A percentile compares a stretch with the other conserved stretches of the same genome.
Evolutionary conservation across 192 early-diverging fungal genomes (phyloP).

Genomic region (Coemansia sp.): DNA sequence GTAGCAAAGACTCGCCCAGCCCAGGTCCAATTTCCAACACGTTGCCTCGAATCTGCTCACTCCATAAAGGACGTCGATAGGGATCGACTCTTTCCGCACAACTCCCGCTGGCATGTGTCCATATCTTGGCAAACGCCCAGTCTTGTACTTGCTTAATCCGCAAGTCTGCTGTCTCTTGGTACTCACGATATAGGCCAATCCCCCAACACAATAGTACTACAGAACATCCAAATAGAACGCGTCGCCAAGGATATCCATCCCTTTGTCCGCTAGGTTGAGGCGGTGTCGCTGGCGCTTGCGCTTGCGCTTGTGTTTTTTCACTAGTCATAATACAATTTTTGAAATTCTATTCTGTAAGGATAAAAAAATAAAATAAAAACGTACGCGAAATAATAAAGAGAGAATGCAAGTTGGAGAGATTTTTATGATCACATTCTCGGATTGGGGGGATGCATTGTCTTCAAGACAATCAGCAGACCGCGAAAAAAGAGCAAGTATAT

Average conservation of each 20-base stretch:
- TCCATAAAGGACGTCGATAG: constrained; percentile 26
- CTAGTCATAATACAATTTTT: background rate
- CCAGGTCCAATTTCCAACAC: constrained; percentile 45
- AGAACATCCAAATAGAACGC: constrained; percentile 18
- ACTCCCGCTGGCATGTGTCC: constrained; percentile 19
- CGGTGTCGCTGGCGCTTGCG: background rate
- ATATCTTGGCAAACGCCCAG: constrained; percentile 37
- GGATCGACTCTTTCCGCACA: constrained; percentile 17
- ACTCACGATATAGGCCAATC: constrained; percentile 29
- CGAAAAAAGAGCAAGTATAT: too few species aligned
- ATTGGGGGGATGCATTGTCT: too few species aligned
- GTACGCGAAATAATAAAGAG: too few species aligned
- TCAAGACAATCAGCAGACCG: too few species aligned
- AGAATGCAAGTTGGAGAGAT: too few species aligned
- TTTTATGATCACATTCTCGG: too few species aligned
- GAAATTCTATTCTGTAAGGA: background rate
- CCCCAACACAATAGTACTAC: constrained; percentile 27
- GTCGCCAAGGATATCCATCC: constrained; percentile 37
- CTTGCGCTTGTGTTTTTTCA: background rate
- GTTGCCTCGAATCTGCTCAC: constrained; percentile 23
- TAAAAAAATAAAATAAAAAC: too few species aligned
- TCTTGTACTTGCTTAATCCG: constrained; percentile 19
- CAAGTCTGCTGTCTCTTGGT: constrained; percentile 8
- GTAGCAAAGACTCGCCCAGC: constrained; percentile 26
- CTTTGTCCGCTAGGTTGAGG: background rate